Evolutionary conservation across 345 rosid genomes (phyloP), one percentile per base, ranked within the genome.

Genomic region (Salix suchowensis): DNA sequence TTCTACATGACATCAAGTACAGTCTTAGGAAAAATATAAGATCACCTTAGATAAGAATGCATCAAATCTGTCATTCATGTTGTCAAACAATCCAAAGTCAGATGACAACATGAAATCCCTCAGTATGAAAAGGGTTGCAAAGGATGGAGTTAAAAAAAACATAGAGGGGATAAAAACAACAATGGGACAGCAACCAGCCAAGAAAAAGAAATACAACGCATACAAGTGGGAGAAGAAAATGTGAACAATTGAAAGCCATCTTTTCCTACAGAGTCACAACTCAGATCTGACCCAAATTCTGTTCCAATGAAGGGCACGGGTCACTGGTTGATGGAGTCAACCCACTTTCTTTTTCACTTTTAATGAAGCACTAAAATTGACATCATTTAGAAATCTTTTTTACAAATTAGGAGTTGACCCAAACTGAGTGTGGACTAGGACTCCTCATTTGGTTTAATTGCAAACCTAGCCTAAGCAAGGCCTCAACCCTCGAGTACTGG

Each of bases 1-100:
- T 91, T 91, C 95, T 91, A 78, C 79, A 81, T n/a, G 50, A n/a
- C 5, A 71, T 5, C 23, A 54, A 5, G 37, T 5, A 65, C 4
- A 40, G 6, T 40, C 19, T 62, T 44, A 30, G 34, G 12, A 21
- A n/a, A 39, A 26, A 24, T 15, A 6, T 13, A 18, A 52, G 16
- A 46, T 68, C 2, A 55, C 28, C 15, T 11, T n/a, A 55, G 28
- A 55, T 2, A 55, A 55, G 1, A 54, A 0, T 1, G 11, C 26
- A 54, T 19, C n/a, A 54, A 7, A 58, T 26, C 37, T 7, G 32
- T 4, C 23, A 3, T 60, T 0, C 60, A 62, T 6, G 2, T 0
- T 2, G 21, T 4, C 13, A 5, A 5, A 1, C 16, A 67, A n/a
- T n/a, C 16, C 36, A 15, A 19, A 66, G 39, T 40, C 44, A 9